Conservation (phyloP, 495 filamentous ascomycete species). For the Lineolata rhizophorae region DNA sequence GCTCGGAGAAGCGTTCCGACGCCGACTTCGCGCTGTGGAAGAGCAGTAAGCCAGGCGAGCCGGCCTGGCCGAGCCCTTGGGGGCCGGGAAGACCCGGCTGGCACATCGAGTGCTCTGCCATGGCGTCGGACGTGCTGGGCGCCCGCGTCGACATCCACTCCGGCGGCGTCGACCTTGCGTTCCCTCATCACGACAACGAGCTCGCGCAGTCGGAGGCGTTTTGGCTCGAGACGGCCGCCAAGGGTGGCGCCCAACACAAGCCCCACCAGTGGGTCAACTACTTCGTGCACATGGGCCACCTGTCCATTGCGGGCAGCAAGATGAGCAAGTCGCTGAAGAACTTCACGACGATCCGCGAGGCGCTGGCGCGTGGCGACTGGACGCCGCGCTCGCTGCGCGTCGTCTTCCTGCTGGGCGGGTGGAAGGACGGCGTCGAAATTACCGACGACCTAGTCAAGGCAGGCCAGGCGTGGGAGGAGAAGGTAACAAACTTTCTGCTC, state of each 20-base stretch:
- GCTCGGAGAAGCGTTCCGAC: conserved; percentile 41
- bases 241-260: conserved; percentile 14
- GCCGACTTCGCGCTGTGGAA: conserved; percentile 95
- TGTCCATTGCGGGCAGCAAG: conserved; percentile 75
- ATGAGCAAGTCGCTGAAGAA: conserved; percentile 96
- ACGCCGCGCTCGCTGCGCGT: conserved; percentile 64
- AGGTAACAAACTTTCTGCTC: conserved; percentile 78
- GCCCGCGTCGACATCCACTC: conserved; percentile 77
- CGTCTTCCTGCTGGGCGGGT: conserved; percentile 68
- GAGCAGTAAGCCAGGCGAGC: conserved; percentile 75
- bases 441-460: conserved; percentile 56
- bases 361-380: conserved; percentile 51
- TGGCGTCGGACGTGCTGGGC: conserved; percentile 76
- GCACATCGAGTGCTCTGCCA: conserved; percentile 97
- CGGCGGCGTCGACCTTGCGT: conserved; percentile 79
- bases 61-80: conserved; percentile 74
- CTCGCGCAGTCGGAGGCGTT: conserved; percentile 87
- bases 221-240: conserved; percentile 22
- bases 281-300: conserved; percentile 89
- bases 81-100: conserved; percentile 75
- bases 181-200: conserved; percentile 67
- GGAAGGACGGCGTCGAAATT: conserved; percentile 85
- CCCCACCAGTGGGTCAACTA: conserved; percentile 78
- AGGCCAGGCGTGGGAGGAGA: conserved; percentile 58
- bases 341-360: conserved; percentile 85